These are phyloP conservation scores for Ophiostoma piceae DNA, from an alignment of 2,329 filamentous ascomycete genomes.

Conservation along the genomic window DNA sequence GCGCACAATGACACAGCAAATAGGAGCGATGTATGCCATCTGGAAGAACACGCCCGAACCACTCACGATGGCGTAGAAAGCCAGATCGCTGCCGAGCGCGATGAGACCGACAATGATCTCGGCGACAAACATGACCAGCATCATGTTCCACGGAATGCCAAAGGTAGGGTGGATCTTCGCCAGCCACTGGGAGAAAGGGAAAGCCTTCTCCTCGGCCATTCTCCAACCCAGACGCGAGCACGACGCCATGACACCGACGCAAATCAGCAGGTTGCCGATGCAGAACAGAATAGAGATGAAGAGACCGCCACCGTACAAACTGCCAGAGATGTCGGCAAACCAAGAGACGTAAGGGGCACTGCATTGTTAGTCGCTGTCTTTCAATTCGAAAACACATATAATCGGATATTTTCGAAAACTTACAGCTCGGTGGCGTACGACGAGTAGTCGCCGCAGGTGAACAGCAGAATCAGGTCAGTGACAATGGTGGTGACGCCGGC, in stretches of 20 bases:
- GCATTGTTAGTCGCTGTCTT: background rate
- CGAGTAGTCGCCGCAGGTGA: background rate
- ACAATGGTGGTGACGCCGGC: background rate
- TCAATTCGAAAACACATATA: background rate
- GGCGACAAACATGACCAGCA: slow-evolving; percentile 11
- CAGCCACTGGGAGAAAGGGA: background rate
- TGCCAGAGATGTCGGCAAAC: background rate
- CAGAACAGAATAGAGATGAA: slow-evolving; percentile 8
- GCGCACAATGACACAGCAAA: slow-evolving; percentile 5
- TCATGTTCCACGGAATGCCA: slow-evolving; percentile 8
- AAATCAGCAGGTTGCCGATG: slow-evolving; percentile 5
- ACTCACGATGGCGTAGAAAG: background rate
- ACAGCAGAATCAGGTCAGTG: background rate
- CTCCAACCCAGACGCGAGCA: slow-evolving; percentile 5
- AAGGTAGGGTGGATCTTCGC: background rate
- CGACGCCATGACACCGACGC: background rate
- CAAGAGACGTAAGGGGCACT: slow-evolving; percentile 3
- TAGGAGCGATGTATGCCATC: background rate
- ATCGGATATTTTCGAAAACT: background rate
- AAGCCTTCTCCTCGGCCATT: slow-evolving; percentile 6
- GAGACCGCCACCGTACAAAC: background rate
- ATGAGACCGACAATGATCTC: background rate
- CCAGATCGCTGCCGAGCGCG: background rate
- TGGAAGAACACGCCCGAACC: slow-evolving; percentile 3
- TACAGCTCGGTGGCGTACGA: background rate